Evolutionary conservation across 805 yeast genomes (phyloP).

Genomic region (Starmerella powellii): DNA sequence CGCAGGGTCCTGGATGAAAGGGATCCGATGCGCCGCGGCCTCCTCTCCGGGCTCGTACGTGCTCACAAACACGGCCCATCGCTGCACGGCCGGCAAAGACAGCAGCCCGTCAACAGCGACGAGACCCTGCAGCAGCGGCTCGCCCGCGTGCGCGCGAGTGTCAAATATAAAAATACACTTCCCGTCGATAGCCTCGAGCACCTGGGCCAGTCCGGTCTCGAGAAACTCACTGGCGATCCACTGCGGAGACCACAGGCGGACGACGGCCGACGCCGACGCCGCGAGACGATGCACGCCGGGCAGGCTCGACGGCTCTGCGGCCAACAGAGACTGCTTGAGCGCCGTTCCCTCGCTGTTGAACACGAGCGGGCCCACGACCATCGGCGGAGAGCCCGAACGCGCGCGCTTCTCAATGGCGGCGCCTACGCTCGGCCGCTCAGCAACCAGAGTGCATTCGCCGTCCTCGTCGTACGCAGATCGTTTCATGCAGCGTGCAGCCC

Average conservation of each 20-base stretch:
- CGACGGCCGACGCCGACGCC: slow-evolving; percentile 10
- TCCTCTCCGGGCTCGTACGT: not conserved
- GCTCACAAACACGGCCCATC: slow-evolving; percentile 15
- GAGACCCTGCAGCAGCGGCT: slow-evolving; percentile 1
- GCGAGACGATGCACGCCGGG: slow-evolving; percentile 23
- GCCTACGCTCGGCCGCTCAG: not conserved
- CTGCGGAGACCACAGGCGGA: slow-evolving; percentile 16
- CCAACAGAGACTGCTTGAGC: slow-evolving; percentile 13
- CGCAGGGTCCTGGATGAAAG: slow-evolving; percentile 21
- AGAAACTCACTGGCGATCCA: slow-evolving; percentile 4
- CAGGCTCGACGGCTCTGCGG: slow-evolving; percentile 13
- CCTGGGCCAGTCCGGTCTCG: slow-evolving; percentile 6
- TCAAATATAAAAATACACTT: slow-evolving; percentile 20
- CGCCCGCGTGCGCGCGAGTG: slow-evolving; percentile 6
- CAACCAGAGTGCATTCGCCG: slow-evolving; percentile 1
- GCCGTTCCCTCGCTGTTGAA: slow-evolving; percentile 9
- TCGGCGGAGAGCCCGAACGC: slow-evolving; percentile 15
- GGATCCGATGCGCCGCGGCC: slow-evolving; percentile 6
- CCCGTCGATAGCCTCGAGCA: slow-evolving; percentile 16
- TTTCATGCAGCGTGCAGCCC: too few species aligned
- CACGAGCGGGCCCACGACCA: slow-evolving; percentile 16
- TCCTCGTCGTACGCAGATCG: slow-evolving; percentile 11
- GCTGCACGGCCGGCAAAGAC: slow-evolving; percentile 11
- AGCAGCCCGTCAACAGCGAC: slow-evolving; percentile 5
- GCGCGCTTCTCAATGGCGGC: slow-evolving; percentile 12